These are phyloP conservation scores for Globisporangium spiculum DNA, from an alignment of 352 stramenopile genomes.

Conservation along the genomic window DNA sequence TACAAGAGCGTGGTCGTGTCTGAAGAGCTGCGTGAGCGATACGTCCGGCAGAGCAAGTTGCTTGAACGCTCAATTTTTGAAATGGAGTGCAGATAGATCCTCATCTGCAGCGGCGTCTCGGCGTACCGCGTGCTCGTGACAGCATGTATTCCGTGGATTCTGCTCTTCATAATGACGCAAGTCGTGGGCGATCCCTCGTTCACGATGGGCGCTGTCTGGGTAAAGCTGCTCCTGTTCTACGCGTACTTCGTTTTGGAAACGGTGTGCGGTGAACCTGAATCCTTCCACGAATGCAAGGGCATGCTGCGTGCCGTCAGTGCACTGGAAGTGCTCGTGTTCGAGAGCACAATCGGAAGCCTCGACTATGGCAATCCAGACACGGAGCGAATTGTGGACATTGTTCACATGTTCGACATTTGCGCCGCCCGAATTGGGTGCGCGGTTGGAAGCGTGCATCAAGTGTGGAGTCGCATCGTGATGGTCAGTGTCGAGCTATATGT, in stretches of 20 bases:
- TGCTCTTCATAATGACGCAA: slow-evolving; percentile 36
- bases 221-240: slow-evolving; percentile 26
- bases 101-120: slow-evolving; percentile 35
- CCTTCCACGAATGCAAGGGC: too few relatives aligned
- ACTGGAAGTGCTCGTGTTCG: slow-evolving; percentile 32
- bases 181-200: slow-evolving; percentile 30
- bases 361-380: slow-evolving; percentile 21
- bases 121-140: slow-evolving; percentile 38
- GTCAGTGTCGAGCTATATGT: slow-evolving; percentile 33
- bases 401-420: slow-evolving; percentile 30
- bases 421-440: slow-evolving; percentile 14
- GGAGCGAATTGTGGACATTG: slow-evolving; percentile 35
- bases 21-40: neutral
- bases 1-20: neutral
- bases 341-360: slow-evolving; percentile 33
- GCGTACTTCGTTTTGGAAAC: neutral
- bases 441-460: slow-evolving; percentile 26
- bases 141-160: slow-evolving; percentile 32
- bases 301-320: slow-evolving; percentile 28
- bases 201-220: slow-evolving; percentile 20
- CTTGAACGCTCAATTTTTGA: slow-evolving; percentile 32
- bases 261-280: too few relatives aligned
- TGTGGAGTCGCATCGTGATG: slow-evolving; percentile 31
- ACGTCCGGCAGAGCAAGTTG: too few relatives aligned
- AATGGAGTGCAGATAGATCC: slow-evolving; percentile 28